Percentiles rank a stretch among this genome's conserved stretches.
These are phyloP conservation scores for Monosporozyma aquatica DNA, from an alignment of 805 yeast species.

Conservation along the genomic window DNA sequence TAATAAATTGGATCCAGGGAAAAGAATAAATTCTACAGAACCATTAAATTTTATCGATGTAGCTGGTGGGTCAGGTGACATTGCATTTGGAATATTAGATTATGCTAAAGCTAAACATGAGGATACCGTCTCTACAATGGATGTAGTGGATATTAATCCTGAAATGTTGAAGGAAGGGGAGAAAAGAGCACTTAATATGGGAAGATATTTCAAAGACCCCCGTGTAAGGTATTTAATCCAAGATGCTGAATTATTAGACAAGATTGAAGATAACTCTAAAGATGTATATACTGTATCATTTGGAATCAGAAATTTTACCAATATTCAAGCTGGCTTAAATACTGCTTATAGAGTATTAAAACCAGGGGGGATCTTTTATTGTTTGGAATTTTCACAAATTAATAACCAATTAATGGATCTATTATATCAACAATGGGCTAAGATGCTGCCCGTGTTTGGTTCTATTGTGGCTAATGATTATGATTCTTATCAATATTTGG, in stretches of 20 bases:
- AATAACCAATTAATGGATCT: slow-evolving; percentile 67
- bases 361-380: slow-evolving; percentile 97
- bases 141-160: slow-evolving; percentile 87
- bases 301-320: slow-evolving; percentile 94
- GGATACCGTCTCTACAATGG: slow-evolving; percentile 72
- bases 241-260: slow-evolving; percentile 84
- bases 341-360: slow-evolving; percentile 93
- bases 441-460: slow-evolving; percentile 86
- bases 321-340: slow-evolving; percentile 84
- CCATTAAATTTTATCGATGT: slow-evolving; percentile 89
- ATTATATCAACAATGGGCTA: slow-evolving; percentile 80
- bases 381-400: slow-evolving; percentile 91
- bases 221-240: slow-evolving; percentile 79
- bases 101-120: slow-evolving; percentile 76
- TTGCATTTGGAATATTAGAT: slow-evolving; percentile 88
- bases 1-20: slow-evolving; percentile 82
- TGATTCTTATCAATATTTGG: slow-evolving; percentile 92
- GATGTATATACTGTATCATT: slow-evolving; percentile 95
- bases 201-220: slow-evolving; percentile 41
- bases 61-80: slow-evolving; percentile 98
- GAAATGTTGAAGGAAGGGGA: slow-evolving; percentile 95
- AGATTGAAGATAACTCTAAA: slow-evolving; percentile 76
- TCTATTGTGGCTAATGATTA: slow-evolving; percentile 91
- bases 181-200: slow-evolving; percentile 54
- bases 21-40: slow-evolving; percentile 67